Conservation (phyloP, 1,284 basidiomycete genomes). For the Trichosporon sp. region DNA sequence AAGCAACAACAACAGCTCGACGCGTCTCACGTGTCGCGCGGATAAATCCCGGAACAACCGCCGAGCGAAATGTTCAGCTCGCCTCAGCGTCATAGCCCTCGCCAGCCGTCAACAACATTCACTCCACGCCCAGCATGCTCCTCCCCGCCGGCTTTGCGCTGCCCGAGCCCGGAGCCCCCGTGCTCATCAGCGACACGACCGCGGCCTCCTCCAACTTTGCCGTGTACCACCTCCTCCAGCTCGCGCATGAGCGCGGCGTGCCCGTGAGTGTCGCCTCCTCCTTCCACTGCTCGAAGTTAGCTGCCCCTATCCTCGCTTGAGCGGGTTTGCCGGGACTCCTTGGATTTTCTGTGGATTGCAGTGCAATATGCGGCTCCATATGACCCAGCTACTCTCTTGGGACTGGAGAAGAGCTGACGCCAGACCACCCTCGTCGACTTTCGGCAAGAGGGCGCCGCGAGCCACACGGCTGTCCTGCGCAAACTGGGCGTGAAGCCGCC, state of each 20-base stretch:
- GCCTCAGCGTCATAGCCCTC: background rate
- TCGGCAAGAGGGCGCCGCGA: conserved; percentile 30
- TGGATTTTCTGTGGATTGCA: too few relatives aligned
- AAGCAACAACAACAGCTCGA: background rate
- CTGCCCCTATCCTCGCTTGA: too few relatives aligned
- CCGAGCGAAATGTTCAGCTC: background rate
- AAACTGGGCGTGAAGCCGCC: conserved; percentile 9
- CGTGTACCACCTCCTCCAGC: conserved; percentile 38
- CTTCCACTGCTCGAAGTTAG: background rate
- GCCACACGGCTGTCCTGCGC: conserved; percentile 25
- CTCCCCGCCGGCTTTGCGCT: background rate
- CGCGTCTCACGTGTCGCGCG: background rate
- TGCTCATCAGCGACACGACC: conserved; percentile 44
- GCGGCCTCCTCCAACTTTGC: conserved; percentile 39
- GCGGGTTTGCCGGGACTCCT: too few relatives aligned
- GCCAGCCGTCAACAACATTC: background rate
- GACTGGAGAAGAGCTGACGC: conserved; percentile 6
- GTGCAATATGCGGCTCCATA: too few relatives aligned
- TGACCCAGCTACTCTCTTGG: background rate
- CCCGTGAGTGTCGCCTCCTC: conserved; percentile 16
- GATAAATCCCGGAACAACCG: background rate
- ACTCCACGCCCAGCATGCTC: background rate
- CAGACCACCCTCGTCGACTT: conserved; percentile 43
- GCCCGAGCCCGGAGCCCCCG: background rate
- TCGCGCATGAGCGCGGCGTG: conserved; percentile 24